Percentiles rank a stretch among this genome's conserved stretches.
Evolutionary conservation across 352 stramenopile species (phyloP).

Genomic region (Phytophthora syringae): DNA sequence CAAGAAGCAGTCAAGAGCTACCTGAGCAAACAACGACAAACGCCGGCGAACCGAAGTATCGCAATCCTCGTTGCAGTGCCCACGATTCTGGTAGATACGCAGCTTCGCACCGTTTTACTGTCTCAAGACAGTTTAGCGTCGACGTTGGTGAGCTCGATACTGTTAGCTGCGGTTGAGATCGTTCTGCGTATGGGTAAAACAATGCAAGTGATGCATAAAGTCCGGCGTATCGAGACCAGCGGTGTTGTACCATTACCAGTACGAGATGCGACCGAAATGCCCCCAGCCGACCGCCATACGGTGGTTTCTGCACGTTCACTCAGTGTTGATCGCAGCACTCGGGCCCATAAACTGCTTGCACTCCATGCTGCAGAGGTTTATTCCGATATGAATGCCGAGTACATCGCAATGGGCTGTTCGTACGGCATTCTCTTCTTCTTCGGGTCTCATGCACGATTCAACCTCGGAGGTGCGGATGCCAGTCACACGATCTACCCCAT

Average conservation of each 20-base stretch:
- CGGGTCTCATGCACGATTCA: slow-evolving; percentile 34
- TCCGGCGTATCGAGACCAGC: slow-evolving; percentile 7
- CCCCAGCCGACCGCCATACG: neutral
- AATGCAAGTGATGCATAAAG: slow-evolving; percentile 21
- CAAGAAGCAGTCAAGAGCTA: slow-evolving; percentile 23
- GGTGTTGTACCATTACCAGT: neutral
- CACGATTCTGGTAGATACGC: slow-evolving; percentile 30
- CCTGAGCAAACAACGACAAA: slow-evolving; percentile 13
- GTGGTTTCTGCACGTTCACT: neutral
- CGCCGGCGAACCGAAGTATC: slow-evolving; percentile 15
- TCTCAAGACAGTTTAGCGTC: slow-evolving; percentile 18
- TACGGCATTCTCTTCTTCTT: slow-evolving; percentile 37
- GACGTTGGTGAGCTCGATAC: slow-evolving; percentile 21
- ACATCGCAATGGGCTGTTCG: slow-evolving; percentile 50
- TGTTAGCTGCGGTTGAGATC: slow-evolving; percentile 41
- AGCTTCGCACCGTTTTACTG: slow-evolving; percentile 25
- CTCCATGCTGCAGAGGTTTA: slow-evolving; percentile 32
- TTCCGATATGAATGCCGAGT: slow-evolving; percentile 49
- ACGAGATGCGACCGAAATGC: neutral
- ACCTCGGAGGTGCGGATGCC: neutral
- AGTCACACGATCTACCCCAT: slow-evolving; percentile 8
- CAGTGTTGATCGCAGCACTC: neutral
- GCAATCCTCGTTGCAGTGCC: slow-evolving; percentile 27
- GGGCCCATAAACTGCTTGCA: slow-evolving; percentile 18
- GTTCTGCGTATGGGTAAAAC: slow-evolving; percentile 25